Evolutionary conservation across 1,139 yeast species (phyloP).

Genomic region (Candida pseudoviswanathii): DNA sequence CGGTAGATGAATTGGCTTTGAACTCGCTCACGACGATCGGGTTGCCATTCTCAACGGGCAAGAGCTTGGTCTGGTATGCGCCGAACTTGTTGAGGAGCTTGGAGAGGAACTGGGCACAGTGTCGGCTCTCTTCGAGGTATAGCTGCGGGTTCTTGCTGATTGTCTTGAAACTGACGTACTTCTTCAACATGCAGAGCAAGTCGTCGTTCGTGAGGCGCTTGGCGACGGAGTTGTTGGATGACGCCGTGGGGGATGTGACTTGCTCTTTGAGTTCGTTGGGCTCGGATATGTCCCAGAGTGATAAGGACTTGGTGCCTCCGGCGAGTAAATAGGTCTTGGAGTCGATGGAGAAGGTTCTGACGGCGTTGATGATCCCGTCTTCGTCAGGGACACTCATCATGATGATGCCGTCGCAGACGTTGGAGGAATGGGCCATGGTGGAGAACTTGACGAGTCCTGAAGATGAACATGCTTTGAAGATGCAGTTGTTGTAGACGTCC

Average conservation of each 20-base stretch:
- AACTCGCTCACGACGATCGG: constrained; percentile 84
- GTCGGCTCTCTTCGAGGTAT: constrained; percentile 77
- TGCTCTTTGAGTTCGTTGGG: constrained; percentile 17
- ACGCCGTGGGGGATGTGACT: background rate
- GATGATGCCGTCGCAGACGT: constrained; percentile 11
- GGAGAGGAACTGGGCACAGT: constrained; percentile 79
- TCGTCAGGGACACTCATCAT: constrained; percentile 19
- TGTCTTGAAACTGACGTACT: constrained; percentile 69
- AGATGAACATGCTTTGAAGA: constrained; percentile 55
- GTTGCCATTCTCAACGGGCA: constrained; percentile 76
- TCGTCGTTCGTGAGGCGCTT: constrained; percentile 49
- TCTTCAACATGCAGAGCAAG: constrained; percentile 62
- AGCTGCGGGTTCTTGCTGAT: constrained; percentile 71
- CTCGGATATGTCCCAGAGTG: constrained; percentile 39
- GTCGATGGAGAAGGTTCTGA: constrained; percentile 26
- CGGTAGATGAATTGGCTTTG: constrained; percentile 36
- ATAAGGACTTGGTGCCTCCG: constrained; percentile 40
- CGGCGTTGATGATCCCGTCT: constrained; percentile 23
- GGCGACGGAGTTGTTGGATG: background rate
- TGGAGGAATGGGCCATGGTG: constrained; percentile 30
- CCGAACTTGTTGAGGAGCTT: constrained; percentile 70
- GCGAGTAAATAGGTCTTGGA: constrained; percentile 34
- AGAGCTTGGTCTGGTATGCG: constrained; percentile 63
- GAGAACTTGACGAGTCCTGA: constrained; percentile 59
- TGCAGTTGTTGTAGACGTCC: constrained; percentile 52